Base-by-base conservation (phyloP, 2,329 filamentous ascomycete species). In the Curvularia eragrostidis region DNA sequence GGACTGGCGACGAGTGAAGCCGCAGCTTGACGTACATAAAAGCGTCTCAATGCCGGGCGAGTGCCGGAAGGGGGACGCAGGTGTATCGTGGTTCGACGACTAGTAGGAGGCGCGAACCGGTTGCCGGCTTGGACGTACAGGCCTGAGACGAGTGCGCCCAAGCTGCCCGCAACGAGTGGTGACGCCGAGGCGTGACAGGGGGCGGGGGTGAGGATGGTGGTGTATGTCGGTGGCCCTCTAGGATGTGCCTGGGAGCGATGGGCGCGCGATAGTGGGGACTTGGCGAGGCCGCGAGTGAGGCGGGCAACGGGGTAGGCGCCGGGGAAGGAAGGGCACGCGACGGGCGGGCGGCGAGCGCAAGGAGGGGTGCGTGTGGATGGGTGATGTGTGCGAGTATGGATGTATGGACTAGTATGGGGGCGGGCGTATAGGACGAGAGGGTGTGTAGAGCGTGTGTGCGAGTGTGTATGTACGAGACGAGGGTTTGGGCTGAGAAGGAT, bases 11-110 rank as follows among this genome's bases (percentile, higher is more conserved):
- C 24, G 67, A 68, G 64, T 41, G 64, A 48, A 64, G 68, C 50
- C 67, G 63, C 54, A 72, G 44, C 32, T 69, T 54, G 58, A 76
- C 74, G 65, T 76, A 76, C 74, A 75, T 76, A 59, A 39, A 61
- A 63, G 51, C 59, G 67, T 64, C 32, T 44, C 64, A 62, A 47
- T 48, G 49, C 28, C 30, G 48, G 38, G 21, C 48, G 47, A 41
- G 18, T 48, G 39, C 51, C 49, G 39, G 43, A 43, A 44, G 34
- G 54, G 44, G 34, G 52, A 54, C 52, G 52, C 50, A 56, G 38
- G 43, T 34, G 56, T 47, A 32, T 30, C 26, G 26, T 32, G 58
- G 57, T 51, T 52, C 50, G 55, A 38, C 58, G 48, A 51, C 52
- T 53, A 42, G 51, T 58, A 57, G 42, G 38, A 44, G 41, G 47